Percentiles rank a stretch among this genome's conserved stretches.
Evolutionary conservation across 345 rosid species (phyloP).

Genomic region (Eucalyptus shirleyi): DNA sequence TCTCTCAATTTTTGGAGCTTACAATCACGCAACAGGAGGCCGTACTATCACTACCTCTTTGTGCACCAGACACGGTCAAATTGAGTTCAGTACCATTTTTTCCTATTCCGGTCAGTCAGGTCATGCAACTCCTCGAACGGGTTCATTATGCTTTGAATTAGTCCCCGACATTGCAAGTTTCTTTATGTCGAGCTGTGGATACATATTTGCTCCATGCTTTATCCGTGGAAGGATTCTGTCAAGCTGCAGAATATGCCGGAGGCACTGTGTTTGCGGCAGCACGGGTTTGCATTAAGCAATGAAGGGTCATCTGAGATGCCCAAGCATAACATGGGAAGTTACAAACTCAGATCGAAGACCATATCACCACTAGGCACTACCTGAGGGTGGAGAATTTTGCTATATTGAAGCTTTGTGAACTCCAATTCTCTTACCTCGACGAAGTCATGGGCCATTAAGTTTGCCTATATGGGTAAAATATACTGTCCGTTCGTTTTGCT

Average conservation of each 20-base stretch:
- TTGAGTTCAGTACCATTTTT: conserved; percentile 13
- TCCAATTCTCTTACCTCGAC: neutral
- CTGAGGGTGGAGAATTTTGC: neutral
- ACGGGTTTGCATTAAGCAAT: neutral
- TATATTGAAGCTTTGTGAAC: neutral
- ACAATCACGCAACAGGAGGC: conserved; percentile 77
- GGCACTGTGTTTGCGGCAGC: neutral
- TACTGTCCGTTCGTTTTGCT: too few species aligned
- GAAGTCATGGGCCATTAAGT: neutral
- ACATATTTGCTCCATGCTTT: neutral
- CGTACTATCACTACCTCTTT: conserved; percentile 37
- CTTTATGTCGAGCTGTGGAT: neutral
- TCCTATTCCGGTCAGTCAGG: conserved; percentile 48
- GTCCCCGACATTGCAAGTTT: neutral
- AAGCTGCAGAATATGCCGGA: neutral
- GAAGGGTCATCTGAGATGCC: neutral
- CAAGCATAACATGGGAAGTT: neutral
- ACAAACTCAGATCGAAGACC: neutral
- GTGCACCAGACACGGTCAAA: conserved; percentile 29
- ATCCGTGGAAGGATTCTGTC: neutral
- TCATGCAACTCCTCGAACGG: conserved; percentile 85
- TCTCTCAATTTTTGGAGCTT: conserved; percentile 92
- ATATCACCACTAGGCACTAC: neutral
- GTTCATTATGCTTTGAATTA: conserved; percentile 76
- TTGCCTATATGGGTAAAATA: too few species aligned